Conservation (phyloP, 2,329 filamentous ascomycete species). For the Chrysosporium queenslandicum region DNA sequence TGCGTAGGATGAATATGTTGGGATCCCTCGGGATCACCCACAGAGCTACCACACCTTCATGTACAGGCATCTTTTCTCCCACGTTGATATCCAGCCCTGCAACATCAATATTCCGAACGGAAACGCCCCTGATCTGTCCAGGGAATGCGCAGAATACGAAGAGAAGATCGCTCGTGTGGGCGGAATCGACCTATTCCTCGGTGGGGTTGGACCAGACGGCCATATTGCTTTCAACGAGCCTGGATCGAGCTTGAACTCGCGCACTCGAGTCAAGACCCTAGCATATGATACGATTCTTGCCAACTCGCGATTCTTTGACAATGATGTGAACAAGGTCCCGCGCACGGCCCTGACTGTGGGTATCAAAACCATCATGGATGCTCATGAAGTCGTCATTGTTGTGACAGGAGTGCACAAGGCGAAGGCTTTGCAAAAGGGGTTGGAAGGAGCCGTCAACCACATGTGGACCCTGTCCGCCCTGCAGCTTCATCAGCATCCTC, state of each 20-base stretch:
- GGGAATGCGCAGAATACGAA: conserved; percentile 71
- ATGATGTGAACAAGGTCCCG: conserved; percentile 63
- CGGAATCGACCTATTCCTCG: conserved; percentile 77
- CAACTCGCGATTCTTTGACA: conserved; percentile 74
- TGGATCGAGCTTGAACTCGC: conserved; percentile 64
- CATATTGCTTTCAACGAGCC: conserved; percentile 90
- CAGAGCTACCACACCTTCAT: conserved; percentile 87
- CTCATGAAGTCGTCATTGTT: conserved; percentile 71
- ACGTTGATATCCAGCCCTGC: conserved; percentile 66
- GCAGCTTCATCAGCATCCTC: conserved; percentile 68
- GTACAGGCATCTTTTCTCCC: conserved; percentile 87
- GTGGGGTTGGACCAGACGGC: conserved; percentile 74
- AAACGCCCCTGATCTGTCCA: conserved; percentile 63
- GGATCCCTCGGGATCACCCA: conserved; percentile 69
- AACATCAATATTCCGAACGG: conserved; percentile 81
- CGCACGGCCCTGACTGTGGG: conserved; percentile 77
- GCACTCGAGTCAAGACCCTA: conserved; percentile 75
- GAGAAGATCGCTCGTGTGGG: conserved; percentile 62
- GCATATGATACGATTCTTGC: conserved; percentile 79
- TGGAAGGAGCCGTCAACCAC: conserved; percentile 75
- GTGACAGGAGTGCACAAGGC: conserved; percentile 75
- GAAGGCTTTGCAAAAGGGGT: conserved; percentile 64
- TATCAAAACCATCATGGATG: conserved; percentile 72
- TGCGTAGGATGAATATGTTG: conserved; percentile 70
- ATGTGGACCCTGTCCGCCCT: conserved; percentile 82